Conservation (phyloP, 805 yeast genomes). For the Candida alai region DNA sequence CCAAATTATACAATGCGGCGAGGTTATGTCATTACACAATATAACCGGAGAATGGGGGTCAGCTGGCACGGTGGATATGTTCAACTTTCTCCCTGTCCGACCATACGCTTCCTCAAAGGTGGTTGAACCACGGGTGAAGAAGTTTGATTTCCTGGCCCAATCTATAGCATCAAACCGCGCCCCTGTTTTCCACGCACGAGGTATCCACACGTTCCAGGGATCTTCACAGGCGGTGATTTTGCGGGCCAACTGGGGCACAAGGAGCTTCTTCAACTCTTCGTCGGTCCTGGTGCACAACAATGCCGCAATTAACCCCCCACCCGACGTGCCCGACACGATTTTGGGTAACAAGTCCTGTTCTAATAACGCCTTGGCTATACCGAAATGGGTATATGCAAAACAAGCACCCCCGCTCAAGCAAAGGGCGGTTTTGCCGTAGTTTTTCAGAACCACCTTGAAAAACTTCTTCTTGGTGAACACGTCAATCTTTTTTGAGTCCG, state of each 20-base stretch:
- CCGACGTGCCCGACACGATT: constrained; percentile 74
- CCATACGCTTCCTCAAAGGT: constrained; percentile 70
- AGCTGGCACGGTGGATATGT: constrained; percentile 76
- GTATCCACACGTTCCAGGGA: constrained; percentile 54
- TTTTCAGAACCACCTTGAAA: constrained; percentile 55
- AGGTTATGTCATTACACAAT: constrained; percentile 68
- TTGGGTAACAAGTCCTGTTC: constrained; percentile 65
- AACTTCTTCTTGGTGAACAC: constrained; percentile 43
- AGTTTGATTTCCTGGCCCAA: constrained; percentile 66
- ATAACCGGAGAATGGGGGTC: constrained; percentile 81
- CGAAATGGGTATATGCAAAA: constrained; percentile 74
- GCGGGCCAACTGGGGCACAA: constrained; percentile 58
- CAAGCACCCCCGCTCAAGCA: constrained; percentile 79
- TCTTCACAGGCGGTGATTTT: constrained; percentile 70
- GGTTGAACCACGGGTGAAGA: constrained; percentile 70
- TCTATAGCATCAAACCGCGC: constrained; percentile 72
- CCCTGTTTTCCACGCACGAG: constrained; percentile 69
- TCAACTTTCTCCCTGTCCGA: constrained; percentile 65
- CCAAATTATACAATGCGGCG: constrained; percentile 84
- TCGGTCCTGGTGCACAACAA: constrained; percentile 66
- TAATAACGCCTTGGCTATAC: constrained; percentile 65
- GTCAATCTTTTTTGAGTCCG: constrained; percentile 34
- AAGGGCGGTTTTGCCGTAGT: constrained; percentile 69
- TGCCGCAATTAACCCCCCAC: constrained; percentile 78
- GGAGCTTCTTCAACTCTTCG: constrained; percentile 53